Percentiles rank a stretch among this genome's conserved stretches.
Evolutionary conservation across 2,329 filamentous ascomycete genomes (phyloP).

Genomic region (Colletotrichum sublineola): DNA sequence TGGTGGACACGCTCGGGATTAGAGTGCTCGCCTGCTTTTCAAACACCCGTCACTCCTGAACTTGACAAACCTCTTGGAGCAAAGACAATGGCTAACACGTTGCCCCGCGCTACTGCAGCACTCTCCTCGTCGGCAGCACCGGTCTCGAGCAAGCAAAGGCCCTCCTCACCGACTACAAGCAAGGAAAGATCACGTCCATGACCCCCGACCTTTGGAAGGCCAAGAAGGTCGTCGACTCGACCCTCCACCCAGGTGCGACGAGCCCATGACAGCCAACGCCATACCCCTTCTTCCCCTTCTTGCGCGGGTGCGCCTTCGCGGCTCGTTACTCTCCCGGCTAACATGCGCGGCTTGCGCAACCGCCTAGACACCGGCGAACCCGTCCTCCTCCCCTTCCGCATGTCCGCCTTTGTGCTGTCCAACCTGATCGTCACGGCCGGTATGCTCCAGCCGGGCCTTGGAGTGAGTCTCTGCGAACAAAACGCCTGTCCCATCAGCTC

Average conservation of each 20-base stretch:
- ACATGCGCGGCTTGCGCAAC: conserved; percentile 39
- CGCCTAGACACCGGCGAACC: conserved; percentile 86
- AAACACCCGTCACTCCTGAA: neutral
- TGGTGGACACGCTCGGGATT: neutral
- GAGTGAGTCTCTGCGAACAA: conserved; percentile 61
- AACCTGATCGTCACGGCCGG: conserved; percentile 95
- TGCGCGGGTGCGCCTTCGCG: neutral
- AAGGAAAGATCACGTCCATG: conserved; percentile 83
- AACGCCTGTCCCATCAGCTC: neutral
- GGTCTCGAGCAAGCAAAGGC: conserved; percentile 89
- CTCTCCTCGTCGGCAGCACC: conserved; percentile 81
- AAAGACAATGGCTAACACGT: conserved; percentile 17
- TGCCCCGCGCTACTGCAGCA: conserved; percentile 67
- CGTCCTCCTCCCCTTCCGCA: conserved; percentile 94
- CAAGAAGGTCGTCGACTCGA: conserved; percentile 98
- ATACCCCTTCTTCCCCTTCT: neutral
- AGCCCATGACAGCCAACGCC: conserved; percentile 14
- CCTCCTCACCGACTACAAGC: conserved; percentile 87
- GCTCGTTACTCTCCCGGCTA: conserved; percentile 25
- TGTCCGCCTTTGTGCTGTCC: conserved; percentile 94
- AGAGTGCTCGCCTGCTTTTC: neutral
- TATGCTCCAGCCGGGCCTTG: conserved; percentile 93
- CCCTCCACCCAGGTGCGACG: conserved; percentile 86
- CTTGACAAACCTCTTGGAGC: neutral
- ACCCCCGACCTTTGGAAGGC: conserved; percentile 92